Base-by-base conservation (phyloP, 139 green algal species). In the Astrephomene gubernaculifera region DNA sequence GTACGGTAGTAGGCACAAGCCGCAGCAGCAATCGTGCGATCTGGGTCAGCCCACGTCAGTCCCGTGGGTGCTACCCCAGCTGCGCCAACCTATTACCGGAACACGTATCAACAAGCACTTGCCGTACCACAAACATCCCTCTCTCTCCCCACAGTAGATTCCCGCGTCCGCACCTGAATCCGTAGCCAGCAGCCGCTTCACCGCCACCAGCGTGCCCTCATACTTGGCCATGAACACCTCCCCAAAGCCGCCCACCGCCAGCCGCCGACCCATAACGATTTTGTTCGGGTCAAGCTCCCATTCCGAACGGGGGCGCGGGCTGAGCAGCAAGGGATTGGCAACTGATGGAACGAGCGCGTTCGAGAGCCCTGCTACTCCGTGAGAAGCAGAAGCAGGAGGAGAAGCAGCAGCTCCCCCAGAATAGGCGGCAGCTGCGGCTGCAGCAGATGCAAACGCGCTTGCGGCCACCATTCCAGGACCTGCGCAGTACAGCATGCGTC, bases 221-320 rank as follows among this genome's bases (percentile, higher is more conserved):
- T 96, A 96, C 45, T 91, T 91, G 36, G 89, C 92, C 6, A 94
- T 31, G 69, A 95, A 96, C 27, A 94, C 91, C 75, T 95, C 90
- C 2, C 90, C 90, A 85, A 94, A 95, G 24, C 90, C 92, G 35
- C 92, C 92, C 19, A 95, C 92, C 0, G 88, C 91, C 25, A 94
- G 81, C 31, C 91, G 76, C 35, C 81, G 68, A 4, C 88, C 88
- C 14, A 93, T 35, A 10, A 86, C 39, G 27, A 94, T 75, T 36
- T 90, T 80, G n/a, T 36, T 38, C 2, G 84, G 79, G 41, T 94
- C 87, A 7, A 94, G 69, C 83, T 93, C 90, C 91, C 91, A 94
- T 36, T 92, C 89, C 68, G 75, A 83, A 6, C 69, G 76, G 27
- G 57, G 38, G 29, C 72, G 63, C 29, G 71, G 83, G 39, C 71